Conservation (phyloP, 2,329 filamentous ascomycete species). For the Neodidymelliopsis sp. region DNA sequence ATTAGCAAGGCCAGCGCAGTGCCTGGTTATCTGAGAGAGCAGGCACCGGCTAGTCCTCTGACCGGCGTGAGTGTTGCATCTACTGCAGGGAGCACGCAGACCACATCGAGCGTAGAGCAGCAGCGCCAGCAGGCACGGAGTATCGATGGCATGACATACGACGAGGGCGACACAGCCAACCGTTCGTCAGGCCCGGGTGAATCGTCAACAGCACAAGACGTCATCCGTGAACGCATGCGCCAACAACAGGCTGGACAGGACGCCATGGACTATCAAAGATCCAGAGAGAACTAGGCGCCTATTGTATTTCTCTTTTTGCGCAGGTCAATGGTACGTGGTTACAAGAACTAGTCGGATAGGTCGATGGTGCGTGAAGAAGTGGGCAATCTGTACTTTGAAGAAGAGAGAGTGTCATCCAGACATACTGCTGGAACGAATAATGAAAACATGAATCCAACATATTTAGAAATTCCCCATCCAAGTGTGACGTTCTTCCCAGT, state of each 20-base stretch:
- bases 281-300: conserved; percentile 6
- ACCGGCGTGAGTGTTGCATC: conserved; percentile 38
- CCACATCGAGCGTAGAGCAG: conserved; percentile 32
- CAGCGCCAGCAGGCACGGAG: conserved; percentile 50
- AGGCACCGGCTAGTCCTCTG: conserved; percentile 41
- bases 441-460: conserved; percentile 5
- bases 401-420: background rate
- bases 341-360: background rate
- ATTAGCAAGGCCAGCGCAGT: conserved; percentile 58
- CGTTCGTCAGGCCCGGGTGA: conserved; percentile 44
- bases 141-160: conserved; percentile 54
- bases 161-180: conserved; percentile 51
- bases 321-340: background rate
- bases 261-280: conserved; percentile 28
- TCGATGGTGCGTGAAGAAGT: background rate
- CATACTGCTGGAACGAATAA: conserved; percentile 1
- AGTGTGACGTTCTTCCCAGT: background rate
- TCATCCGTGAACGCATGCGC: conserved; percentile 62
- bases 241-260: conserved; percentile 37
- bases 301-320: background rate
- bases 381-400: background rate
- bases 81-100: conserved; percentile 40
- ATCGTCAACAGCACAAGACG: conserved; percentile 68
- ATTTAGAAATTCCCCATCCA: background rate
- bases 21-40: conserved; percentile 45